Evolutionary conservation across 352 stramenopile species (phyloP).

Genomic region (Pythium scleroteichum): DNA sequence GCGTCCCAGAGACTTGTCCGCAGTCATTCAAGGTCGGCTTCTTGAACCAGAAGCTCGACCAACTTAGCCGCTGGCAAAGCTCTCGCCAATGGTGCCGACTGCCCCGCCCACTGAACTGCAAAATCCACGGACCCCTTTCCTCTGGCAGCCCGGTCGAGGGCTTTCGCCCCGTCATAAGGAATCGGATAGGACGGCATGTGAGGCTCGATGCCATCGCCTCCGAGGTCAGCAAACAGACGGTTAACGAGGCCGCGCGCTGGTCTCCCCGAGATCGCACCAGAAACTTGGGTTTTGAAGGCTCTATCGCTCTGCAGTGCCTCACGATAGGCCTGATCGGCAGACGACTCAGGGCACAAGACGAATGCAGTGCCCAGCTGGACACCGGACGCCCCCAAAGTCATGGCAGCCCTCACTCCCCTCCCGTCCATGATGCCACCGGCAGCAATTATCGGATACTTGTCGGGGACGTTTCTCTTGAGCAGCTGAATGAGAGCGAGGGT

Average conservation of each 20-base stretch:
- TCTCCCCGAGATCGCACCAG: conserved; percentile 40
- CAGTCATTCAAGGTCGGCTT: background rate
- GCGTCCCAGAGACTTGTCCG: background rate
- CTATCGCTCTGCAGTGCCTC: conserved; percentile 25
- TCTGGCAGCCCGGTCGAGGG: conserved; percentile 14
- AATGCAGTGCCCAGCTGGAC: conserved; percentile 72
- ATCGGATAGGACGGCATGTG: conserved; percentile 24
- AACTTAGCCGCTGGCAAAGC: conserved; percentile 22
- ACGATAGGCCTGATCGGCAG: conserved; percentile 36
- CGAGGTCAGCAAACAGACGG: conserved; percentile 36
- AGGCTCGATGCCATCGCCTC: background rate
- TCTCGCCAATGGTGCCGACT: conserved; percentile 37
- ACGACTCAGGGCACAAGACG: conserved; percentile 46
- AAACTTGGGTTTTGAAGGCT: conserved; percentile 31
- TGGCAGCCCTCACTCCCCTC: conserved; percentile 37
- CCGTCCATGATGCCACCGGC: conserved; percentile 58
- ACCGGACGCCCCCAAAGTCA: conserved; percentile 46
- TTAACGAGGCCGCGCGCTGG: conserved; percentile 49
- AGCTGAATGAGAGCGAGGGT: conserved; percentile 56
- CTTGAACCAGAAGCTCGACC: conserved; percentile 8
- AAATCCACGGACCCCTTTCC: conserved; percentile 19
- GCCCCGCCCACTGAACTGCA: conserved; percentile 28
- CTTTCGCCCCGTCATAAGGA: conserved; percentile 23
- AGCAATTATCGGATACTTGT: conserved; percentile 49
- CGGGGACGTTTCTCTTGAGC: conserved; percentile 32